Percentiles rank a stretch among this genome's conserved stretches.
These are phyloP conservation scores for Epichloe sp. DNA, from an alignment of 2,329 filamentous ascomycete genomes.

Conservation along the genomic window DNA sequence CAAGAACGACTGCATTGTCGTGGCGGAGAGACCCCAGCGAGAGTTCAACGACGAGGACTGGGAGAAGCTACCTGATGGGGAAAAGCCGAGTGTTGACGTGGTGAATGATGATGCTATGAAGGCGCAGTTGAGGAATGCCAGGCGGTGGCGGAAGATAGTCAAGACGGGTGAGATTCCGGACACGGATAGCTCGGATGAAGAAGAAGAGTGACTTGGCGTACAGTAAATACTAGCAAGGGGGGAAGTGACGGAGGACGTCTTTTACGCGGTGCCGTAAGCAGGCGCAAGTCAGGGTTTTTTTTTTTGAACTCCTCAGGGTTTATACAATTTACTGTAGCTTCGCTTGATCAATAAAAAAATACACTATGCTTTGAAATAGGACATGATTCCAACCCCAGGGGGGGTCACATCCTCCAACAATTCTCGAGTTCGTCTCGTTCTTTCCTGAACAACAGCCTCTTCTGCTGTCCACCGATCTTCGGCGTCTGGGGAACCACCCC, in stretches of 20 bases:
- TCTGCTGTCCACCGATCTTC: conserved; percentile 41
- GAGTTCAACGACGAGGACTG: conserved; percentile 18
- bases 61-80: conserved; percentile 16
- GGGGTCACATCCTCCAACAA: conserved; percentile 35
- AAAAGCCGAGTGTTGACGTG: conserved; percentile 15
- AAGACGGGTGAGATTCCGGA: conserved; percentile 5
- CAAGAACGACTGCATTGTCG: conserved; percentile 25
- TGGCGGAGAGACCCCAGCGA: conserved; percentile 12
- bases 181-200: neutral
- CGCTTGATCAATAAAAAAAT: neutral
- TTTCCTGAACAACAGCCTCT: conserved; percentile 38
- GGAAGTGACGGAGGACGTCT: neutral
- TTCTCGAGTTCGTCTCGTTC: conserved; percentile 36
- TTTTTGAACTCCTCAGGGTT: neutral
- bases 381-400: conserved; percentile 20
- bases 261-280: too few species aligned
- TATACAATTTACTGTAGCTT: neutral
- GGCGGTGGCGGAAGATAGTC: conserved; percentile 16
- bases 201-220: neutral
- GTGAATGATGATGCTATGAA: conserved; percentile 11
- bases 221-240: neutral
- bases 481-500: conserved; percentile 20
- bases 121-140: conserved; percentile 12
- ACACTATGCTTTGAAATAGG: conserved; percentile 24
- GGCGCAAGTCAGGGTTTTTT: neutral